phyloP scores from a whole-genome alignment of 2,329 filamentous ascomycete genomes.

The Verticillium albo-atrum region DNA sequence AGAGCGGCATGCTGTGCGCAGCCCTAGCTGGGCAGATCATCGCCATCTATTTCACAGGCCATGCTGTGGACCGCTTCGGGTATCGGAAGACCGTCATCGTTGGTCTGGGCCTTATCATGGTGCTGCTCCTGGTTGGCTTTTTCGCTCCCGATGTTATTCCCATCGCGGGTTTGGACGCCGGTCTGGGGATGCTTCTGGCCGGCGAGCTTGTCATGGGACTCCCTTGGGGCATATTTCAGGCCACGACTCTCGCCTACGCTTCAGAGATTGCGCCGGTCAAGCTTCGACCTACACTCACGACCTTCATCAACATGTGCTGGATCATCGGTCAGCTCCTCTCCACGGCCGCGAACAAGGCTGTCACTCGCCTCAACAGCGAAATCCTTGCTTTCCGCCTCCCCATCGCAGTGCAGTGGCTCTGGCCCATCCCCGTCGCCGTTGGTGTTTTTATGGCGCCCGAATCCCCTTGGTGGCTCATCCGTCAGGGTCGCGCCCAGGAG shows the following conservation, averaged over 20 bases:
- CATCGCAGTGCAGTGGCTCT: conserved; percentile 33
- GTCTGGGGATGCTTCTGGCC: conserved; percentile 21
- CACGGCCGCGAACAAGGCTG: conserved; percentile 24
- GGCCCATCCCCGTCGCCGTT: conserved; percentile 27
- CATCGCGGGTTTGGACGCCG: conserved; percentile 28
- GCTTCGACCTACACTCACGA: conserved; percentile 30
- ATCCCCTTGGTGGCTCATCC: conserved; percentile 32
- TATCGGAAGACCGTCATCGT: conserved; percentile 7
- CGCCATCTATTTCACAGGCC: conserved; percentile 5
- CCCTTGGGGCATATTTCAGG: conserved; percentile 27
- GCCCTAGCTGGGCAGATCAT: conserved; percentile 3
- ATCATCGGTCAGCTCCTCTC: conserved; percentile 32
- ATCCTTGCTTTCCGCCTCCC: conserved; percentile 32
- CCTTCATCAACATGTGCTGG: conserved; percentile 35
- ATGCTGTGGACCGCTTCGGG: conserved; percentile 2
- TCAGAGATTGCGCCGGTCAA: conserved; percentile 27
- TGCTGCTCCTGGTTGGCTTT: conserved; percentile 7
- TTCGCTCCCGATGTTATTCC: conserved; percentile 19
- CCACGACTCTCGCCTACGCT: conserved; percentile 29
- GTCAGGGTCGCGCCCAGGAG: conserved; percentile 21
- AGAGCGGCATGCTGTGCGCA: conserved; percentile 21
- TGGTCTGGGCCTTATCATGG: conserved; percentile 1
- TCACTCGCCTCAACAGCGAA: conserved; percentile 16
- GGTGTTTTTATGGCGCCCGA: conserved; percentile 29
- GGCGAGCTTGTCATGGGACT: conserved; percentile 30